Evolutionary conservation across 768 basidiomycete genomes (phyloP), one percentile per base, ranked within the genome.

Genomic region (Tulasnella sp.): DNA sequence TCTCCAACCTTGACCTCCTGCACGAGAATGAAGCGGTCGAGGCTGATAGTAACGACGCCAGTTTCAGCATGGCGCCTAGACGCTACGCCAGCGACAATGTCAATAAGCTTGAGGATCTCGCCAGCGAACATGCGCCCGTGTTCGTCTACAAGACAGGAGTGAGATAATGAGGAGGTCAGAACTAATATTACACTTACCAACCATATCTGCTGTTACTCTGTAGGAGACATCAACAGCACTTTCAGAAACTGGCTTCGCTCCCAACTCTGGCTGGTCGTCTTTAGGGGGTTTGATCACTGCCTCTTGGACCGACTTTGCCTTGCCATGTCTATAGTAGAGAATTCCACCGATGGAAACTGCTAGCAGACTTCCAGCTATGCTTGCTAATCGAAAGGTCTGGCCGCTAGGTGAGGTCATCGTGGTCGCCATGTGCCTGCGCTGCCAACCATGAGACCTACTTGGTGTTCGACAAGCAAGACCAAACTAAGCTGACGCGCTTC

Each of bases 31-130:
- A 79, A 74, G 34, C 78, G 42, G 48, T 79, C 78, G 19, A 79
- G 48, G 74, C 74, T 79, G 42, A 79, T 79, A 48, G 78, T 79
- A 38, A 79, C 78, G 42, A 36, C 36, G 3, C 46, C 31, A 21
- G 58, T 76, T 31, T 79, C 78, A 31, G 78, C 71, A 36, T 79
- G 78, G 12, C 78, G 71, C 21, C 78, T 75, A 16, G 78, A 74
- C 24, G 72, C 78, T 12, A 79, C 78, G 38, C 78, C 78, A 18
- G 78, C 78, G 14, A 79, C 72, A 42, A 75, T 75, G 19, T 79
- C 78, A 52, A 79, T 75, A 39, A 79, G 44, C 74, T 79, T 79
- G 16, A 79, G 78, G 27, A 79, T 46, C 31, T 75, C 78, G 39
- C 78, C 78, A 18, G 73, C 78, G 40, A 42, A 79, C 42, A 79